Percentiles rank a stretch among this genome's conserved stretches.
Evolutionary conservation across 441 rosid genomes (phyloP).

Genomic region (Populus hybrid): DNA sequence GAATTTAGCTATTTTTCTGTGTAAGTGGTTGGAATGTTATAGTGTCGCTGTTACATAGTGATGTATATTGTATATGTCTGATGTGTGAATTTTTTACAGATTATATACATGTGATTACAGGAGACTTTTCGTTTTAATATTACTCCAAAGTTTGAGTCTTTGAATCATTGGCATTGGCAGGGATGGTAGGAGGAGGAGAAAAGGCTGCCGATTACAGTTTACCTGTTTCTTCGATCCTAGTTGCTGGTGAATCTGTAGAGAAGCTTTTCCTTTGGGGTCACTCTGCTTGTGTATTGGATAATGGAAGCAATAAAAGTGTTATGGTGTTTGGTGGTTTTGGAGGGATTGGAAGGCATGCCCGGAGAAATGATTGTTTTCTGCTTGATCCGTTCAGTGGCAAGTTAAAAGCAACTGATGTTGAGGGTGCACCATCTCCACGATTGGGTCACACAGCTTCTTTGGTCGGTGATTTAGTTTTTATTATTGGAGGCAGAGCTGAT

Average conservation of each 20-base stretch:
- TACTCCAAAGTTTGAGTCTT: constrained; percentile 65
- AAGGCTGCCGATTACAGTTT: constrained; percentile 36
- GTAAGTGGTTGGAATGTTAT: not conserved
- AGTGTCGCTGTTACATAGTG: not conserved
- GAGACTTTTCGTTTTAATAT: constrained; percentile 52
- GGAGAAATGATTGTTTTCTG: constrained; percentile 65
- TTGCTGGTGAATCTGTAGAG: constrained; percentile 64
- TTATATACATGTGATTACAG: constrained; percentile 56
- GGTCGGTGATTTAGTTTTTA: constrained; percentile 61
- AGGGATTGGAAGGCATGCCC: constrained; percentile 85
- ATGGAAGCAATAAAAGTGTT: constrained; percentile 26
- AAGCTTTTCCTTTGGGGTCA: constrained; percentile 95
- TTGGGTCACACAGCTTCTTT: constrained; percentile 81
- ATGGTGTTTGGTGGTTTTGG: constrained; percentile 92
- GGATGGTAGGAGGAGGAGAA: constrained; percentile 45
- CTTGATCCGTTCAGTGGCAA: constrained; percentile 57
- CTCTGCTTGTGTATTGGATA: constrained; percentile 53
- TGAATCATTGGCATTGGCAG: constrained; percentile 63
- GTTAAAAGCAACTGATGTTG: constrained; percentile 39
- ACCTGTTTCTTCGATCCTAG: constrained; percentile 35
- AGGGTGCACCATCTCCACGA: constrained; percentile 61
- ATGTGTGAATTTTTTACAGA: constrained; percentile 14
- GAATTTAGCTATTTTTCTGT: not conserved
- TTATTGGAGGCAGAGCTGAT: constrained; percentile 89
- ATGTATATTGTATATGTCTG: constrained; percentile 1